These are phyloP conservation scores for Santalum album DNA, from an alignment of 164 flowering plant species.

Conservation along the genomic window DNA sequence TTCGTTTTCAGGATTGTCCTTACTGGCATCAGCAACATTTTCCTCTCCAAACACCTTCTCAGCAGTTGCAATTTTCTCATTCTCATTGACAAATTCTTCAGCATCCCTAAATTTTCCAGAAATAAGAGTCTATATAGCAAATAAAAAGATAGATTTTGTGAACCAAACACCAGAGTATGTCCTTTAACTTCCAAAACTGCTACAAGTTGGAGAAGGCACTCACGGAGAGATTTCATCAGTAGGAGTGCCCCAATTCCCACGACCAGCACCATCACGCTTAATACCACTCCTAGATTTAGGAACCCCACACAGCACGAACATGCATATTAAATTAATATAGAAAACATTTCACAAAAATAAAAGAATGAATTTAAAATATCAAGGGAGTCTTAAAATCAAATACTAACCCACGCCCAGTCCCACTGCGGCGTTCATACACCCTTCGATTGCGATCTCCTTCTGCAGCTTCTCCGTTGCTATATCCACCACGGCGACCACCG, in stretches of 20 bases:
- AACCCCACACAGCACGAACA: no score
- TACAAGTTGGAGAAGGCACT: constrained; percentile 11
- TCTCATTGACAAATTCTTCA: constrained; percentile 31
- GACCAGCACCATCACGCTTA: constrained; percentile 59
- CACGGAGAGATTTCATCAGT: constrained; percentile 46
- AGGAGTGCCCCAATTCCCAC: constrained; percentile 56
- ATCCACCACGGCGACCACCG: constrained; percentile 25
- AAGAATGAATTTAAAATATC: no score
- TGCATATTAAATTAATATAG: no score
- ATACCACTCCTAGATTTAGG: constrained; percentile 29
- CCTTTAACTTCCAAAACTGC: no score
- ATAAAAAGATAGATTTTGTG: no score
- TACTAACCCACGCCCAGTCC: constrained; percentile 64
- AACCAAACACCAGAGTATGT: no score
- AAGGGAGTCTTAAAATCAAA: constrained; percentile 3
- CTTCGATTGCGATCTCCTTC: constrained; percentile 48
- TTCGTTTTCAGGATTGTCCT: constrained; percentile 32
- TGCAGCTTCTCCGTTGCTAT: constrained; percentile 35
- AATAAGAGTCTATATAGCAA: neutral
- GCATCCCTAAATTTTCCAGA: constrained; percentile 35
- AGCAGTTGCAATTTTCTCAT: constrained; percentile 31
- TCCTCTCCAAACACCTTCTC: constrained; percentile 45
- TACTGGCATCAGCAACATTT: constrained; percentile 31
- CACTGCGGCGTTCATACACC: constrained; percentile 55
- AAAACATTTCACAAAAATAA: no score